Evolutionary conservation across 2,329 filamentous ascomycete species (phyloP).

Genomic region (Coniochaeta hoffmannii): DNA sequence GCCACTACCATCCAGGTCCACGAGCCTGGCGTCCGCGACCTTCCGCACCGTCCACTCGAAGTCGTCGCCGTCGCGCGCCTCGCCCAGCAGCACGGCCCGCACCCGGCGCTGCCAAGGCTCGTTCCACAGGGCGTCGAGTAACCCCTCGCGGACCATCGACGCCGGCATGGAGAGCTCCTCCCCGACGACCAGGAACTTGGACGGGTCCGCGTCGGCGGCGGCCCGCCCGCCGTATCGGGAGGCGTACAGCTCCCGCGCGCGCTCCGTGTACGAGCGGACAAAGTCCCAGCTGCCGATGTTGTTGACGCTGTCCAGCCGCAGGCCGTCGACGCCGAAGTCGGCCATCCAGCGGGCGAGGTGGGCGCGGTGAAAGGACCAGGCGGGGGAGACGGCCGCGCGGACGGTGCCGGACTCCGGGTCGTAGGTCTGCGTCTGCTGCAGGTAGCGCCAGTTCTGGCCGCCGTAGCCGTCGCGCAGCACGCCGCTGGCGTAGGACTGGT

Average conservation of each 20-base stretch:
- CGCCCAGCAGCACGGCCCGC: constrained; percentile 13
- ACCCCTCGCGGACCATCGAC: constrained; percentile 11
- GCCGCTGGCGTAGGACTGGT: constrained; percentile 12
- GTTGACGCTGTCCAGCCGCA: constrained; percentile 18
- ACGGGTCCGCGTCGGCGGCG: constrained; percentile 7
- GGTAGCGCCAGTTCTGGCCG: constrained; percentile 13
- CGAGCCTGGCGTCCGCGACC: constrained; percentile 13
- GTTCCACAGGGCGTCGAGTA: constrained; percentile 17
- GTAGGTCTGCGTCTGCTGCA: constrained; percentile 9
- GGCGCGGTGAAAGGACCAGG: constrained; percentile 14
- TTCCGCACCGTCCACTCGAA: constrained; percentile 17
- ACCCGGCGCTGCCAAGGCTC: constrained; percentile 15
- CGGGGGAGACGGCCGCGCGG: constrained; percentile 6
- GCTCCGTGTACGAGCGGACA: constrained; percentile 13
- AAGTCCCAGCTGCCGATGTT: constrained; percentile 19
- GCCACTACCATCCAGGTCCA: constrained; percentile 4
- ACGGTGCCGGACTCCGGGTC: constrained; percentile 11
- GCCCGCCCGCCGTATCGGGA: constrained; percentile 6
- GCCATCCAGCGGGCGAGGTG: constrained; percentile 17
- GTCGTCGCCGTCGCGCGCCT: constrained; percentile 8
- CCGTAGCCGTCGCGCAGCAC: constrained; percentile 13
- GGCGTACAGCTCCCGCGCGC: constrained; percentile 14
- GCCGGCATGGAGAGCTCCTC: constrained; percentile 18
- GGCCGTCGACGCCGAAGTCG: constrained; percentile 14
- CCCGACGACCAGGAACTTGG: constrained; percentile 16